Conservation (phyloP, 2,329 filamentous ascomycete species). For the Colletotrichum cordylinicola region DNA sequence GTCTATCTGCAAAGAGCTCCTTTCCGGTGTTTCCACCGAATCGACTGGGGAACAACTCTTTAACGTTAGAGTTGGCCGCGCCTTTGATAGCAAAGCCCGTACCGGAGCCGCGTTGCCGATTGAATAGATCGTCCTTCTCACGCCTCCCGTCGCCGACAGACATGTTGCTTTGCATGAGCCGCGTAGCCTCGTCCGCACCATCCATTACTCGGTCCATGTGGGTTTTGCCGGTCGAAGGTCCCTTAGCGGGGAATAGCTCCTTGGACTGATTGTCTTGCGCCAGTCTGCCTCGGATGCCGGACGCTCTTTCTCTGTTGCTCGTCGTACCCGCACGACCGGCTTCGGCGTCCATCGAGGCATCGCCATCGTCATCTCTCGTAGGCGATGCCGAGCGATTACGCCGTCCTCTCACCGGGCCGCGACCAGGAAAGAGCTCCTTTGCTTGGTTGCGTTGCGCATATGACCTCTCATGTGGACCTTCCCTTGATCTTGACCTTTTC, state of each 20-base stretch:
- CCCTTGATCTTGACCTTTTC: slow-evolving; percentile 28
- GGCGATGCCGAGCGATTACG: slow-evolving; percentile 61
- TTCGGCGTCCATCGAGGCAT: slow-evolving; percentile 40
- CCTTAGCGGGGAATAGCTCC: slow-evolving; percentile 45
- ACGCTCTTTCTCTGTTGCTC: slow-evolving; percentile 38
- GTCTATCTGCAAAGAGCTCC: slow-evolving; percentile 70
- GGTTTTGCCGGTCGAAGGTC: slow-evolving; percentile 36
- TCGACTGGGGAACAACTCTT: slow-evolving; percentile 74
- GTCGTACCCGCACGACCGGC: slow-evolving; percentile 29
- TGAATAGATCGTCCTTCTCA: slow-evolving; percentile 49
- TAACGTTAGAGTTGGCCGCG: slow-evolving; percentile 53
- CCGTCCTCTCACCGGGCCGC: slow-evolving; percentile 25
- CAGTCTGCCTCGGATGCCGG: slow-evolving; percentile 38
- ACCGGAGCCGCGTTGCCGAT: slow-evolving; percentile 45
- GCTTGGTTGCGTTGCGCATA: slow-evolving; percentile 47
- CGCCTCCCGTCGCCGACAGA: slow-evolving; percentile 38
- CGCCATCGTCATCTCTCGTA: slow-evolving; percentile 45
- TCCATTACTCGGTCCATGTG: slow-evolving; percentile 35
- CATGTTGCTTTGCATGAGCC: slow-evolving; percentile 25
- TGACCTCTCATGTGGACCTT: slow-evolving; percentile 29
- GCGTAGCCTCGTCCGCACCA: slow-evolving; percentile 26
- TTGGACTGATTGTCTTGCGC: slow-evolving; percentile 34
- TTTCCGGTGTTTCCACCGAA: slow-evolving; percentile 67
- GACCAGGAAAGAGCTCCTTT: slow-evolving; percentile 69
- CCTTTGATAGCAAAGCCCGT: slow-evolving; percentile 73